Evolutionary conservation across 228 moss, liverwort and hornwort genomes (phyloP), one percentile per base, ranked within the genome.

Genomic region (Sphagnum magellanicum): DNA sequence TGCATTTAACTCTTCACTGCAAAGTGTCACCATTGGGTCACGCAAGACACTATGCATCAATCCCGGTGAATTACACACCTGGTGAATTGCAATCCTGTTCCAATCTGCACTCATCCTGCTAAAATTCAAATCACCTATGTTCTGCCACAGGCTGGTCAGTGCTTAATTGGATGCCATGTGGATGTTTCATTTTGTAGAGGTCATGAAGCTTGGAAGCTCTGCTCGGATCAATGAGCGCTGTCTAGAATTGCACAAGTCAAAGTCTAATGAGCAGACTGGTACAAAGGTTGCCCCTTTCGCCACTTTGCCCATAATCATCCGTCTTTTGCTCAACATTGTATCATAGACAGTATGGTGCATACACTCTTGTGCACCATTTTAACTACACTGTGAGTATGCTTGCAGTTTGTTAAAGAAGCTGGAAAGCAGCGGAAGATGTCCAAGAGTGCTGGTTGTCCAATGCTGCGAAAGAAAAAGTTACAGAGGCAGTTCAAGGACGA

Each of bases 41-140:
- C 87, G 97, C 53, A 98, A 90, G 77, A 90, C 87, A 68, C 71
- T 98, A 61, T 98, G 97, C 85, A 91, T 90, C 17, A 93, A 98
- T 78, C 84, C 93, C 76, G 92, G 94, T 95, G 78, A 67, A 73
- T 71, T 49, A 46, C 51, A 50, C 50, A 53, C 61, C 48, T 63
- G 49, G 32, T 32, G 32, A 32, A 32, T 32, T 32, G 32, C 32
- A 32, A 32, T 32, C 32, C 47, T 16, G 16, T 65, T 65, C 47
- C 5, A 64, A 48, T 65, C 6, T 47, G 65, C n/a, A 10, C 51
- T 49, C 13, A 16, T 46, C 47, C 61, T 14, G 11, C 12, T 65
- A 51, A 49, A 16, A 14, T 4, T 16, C 49, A 14, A 7, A 6
- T 65, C 32, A 32, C 32, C 32, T 32, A 32, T 32, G 32, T 32